Base-by-base conservation (phyloP, 2,329 filamentous ascomycete species). In the Stemphylium beticola region DNA sequence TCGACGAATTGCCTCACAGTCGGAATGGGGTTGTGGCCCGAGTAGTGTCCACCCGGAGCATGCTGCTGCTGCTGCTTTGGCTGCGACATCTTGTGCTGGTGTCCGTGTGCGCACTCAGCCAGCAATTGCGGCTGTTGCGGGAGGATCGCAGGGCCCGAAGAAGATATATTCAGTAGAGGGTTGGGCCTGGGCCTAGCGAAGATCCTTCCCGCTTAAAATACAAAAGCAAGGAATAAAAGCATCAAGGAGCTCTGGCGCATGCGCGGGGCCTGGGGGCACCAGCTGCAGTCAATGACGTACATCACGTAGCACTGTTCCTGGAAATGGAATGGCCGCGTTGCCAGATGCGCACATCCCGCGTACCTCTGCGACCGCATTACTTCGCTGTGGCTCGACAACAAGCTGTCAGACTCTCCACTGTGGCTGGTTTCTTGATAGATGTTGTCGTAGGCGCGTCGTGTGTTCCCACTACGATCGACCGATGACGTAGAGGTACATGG, bases 1-100 rank as follows among this genome's bases (percentile, higher is more conserved):
- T 90, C 84, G 62, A 96, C 83, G 62, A 96, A 96, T 74, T 93
- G 85, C 71, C 89, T 87, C 62, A 97, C 89, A 51, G 92, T 96
- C 6, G 93, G 93, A 48, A 98, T 87, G 20, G 90, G 90, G 74
- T 96, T 96, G 55, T 76, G 77, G 46, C 88, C 92, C 26, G 90
- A 93, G 80, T 96, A 97, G 73, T 92, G 89, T 67, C 78, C 79
- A 4, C 90, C 87, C 17, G 83, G 83, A 9, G 75, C 74, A 44
- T 70, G 62, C 57, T 79, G 79, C 63, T 81, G 80, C 61, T 77
- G 73, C 53, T 77, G 80, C 61, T 77, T 29, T 29, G 26, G 73
- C 48, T 80, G 73, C 57, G 77, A 74, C 80, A 82, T 82, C 55
- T 38, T 64, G 62, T 56, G 49, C 36, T 17, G 42, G 41, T 36